These are phyloP conservation scores for Candida freyschussii DNA, from an alignment of 1,139 yeast species.

Conservation along the genomic window DNA sequence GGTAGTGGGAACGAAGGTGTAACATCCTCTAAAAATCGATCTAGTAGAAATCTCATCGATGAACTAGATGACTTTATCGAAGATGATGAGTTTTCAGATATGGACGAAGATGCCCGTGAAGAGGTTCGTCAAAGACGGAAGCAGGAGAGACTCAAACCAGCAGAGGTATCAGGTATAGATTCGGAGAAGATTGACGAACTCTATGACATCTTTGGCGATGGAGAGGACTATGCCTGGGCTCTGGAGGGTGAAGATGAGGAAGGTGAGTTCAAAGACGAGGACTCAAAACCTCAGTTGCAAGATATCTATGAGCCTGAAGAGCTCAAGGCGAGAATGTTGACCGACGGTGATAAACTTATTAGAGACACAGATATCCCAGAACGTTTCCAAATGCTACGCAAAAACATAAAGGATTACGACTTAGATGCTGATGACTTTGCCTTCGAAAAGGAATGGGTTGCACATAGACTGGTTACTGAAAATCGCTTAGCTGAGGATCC, in stretches of 20 bases:
- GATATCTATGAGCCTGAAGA: slow-evolving; percentile 96
- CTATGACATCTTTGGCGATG: slow-evolving; percentile 94
- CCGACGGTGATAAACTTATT: slow-evolving; percentile 86
- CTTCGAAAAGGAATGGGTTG: slow-evolving; percentile 76
- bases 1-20: slow-evolving; percentile 31
- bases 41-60: slow-evolving; percentile 39
- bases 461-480: slow-evolving; percentile 50
- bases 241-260: slow-evolving; percentile 80
- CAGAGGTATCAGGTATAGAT: slow-evolving; percentile 74
- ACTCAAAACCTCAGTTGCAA: slow-evolving; percentile 59
- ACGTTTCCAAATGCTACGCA: slow-evolving; percentile 75
- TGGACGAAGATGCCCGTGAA: slow-evolving; percentile 60
- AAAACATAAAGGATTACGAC: slow-evolving; percentile 57
- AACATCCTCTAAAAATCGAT: slow-evolving; percentile 22
- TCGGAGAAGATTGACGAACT: slow-evolving; percentile 90
- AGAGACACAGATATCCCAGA: slow-evolving; percentile 90
- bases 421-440: slow-evolving; percentile 64
- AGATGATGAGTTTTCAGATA: slow-evolving; percentile 94
- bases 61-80: slow-evolving; percentile 97
- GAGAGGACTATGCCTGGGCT: slow-evolving; percentile 98
- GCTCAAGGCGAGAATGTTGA: slow-evolving; percentile 81
- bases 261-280: slow-evolving; percentile 37
- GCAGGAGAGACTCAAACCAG: slow-evolving; percentile 39
- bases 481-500: slow-evolving; percentile 38
- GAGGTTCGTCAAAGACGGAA: slow-evolving; percentile 34